A percentile compares a stretch with the other conserved stretches of the same genome.
Evolutionary conservation across 257 asterid genomes (phyloP).

Genomic region (Solanum chiquidenum): DNA sequence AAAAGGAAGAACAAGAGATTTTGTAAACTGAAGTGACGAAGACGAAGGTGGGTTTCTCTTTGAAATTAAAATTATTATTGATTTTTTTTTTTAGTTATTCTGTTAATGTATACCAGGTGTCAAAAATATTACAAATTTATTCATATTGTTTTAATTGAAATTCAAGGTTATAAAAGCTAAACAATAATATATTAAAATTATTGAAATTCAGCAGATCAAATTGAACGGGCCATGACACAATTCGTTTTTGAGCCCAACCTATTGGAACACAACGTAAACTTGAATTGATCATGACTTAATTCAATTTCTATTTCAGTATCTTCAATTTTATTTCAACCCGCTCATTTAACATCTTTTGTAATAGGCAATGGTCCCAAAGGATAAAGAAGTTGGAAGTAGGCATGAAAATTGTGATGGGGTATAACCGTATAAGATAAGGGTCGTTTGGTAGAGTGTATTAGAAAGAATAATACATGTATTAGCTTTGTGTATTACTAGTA

Average conservation of each 20-base stretch:
- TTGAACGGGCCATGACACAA: not conserved
- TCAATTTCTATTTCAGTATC: not conserved
- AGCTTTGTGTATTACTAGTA: no score
- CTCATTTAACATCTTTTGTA: not conserved
- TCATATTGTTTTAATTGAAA: no score
- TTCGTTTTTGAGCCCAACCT: not conserved
- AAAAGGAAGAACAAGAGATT: not conserved
- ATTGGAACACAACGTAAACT: not conserved
- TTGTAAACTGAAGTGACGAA: not conserved
- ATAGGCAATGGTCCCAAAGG: not conserved
- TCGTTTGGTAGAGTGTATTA: no score
- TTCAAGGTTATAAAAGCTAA: no score
- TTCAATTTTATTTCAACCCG: not conserved
- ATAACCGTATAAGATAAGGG: not conserved
- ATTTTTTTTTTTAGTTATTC: not conserved
- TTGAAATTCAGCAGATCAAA: no score
- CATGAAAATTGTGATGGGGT: not conserved
- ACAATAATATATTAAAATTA: no score
- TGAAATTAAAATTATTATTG: not conserved
- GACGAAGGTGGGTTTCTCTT: not conserved
- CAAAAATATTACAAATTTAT: no score
- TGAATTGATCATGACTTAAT: not conserved
- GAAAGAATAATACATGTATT: no score
- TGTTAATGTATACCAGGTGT: not conserved
- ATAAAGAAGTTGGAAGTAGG: not conserved